phyloP scores from a whole-genome alignment of 371 early-diverging fungal species.

The Coemansia sp. region DNA sequence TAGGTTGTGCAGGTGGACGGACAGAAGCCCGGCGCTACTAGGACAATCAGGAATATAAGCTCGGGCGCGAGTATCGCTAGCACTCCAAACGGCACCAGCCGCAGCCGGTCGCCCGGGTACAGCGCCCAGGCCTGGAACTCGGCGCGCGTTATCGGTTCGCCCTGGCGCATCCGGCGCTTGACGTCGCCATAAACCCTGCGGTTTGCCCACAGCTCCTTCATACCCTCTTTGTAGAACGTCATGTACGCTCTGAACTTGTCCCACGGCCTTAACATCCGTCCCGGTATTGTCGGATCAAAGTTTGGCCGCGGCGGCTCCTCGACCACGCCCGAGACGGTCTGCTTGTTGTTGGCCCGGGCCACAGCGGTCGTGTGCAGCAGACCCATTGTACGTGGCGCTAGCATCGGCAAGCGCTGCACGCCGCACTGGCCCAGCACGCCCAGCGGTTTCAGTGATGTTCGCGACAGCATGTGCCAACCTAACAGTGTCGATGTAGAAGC shows the following conservation, averaged over 20 bases:
- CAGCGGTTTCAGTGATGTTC: no score
- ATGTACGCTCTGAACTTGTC: constrained; percentile 33
- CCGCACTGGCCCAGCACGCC: no score
- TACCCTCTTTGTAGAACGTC: constrained; percentile 40
- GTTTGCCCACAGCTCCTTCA: constrained; percentile 34
- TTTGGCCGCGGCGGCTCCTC: constrained; percentile 1
- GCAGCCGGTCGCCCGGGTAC: constrained; percentile 25
- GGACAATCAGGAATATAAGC: constrained; percentile 29
- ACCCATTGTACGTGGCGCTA: no score
- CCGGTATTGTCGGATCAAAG: constrained; percentile 45
- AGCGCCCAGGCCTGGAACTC: constrained; percentile 35
- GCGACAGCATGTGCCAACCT: no score
- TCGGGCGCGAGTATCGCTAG: constrained; percentile 30
- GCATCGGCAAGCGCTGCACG: no score
- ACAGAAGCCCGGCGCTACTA: constrained; percentile 32
- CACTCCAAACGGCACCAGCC: constrained; percentile 41
- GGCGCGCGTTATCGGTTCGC: constrained; percentile 14
- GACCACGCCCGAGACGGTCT: not conserved
- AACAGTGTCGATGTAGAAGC: no score
- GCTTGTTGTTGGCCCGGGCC: not conserved
- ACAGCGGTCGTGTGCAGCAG: constrained; percentile 5
- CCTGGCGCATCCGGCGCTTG: constrained; percentile 3
- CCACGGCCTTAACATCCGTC: constrained; percentile 19
- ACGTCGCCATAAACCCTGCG: constrained; percentile 2
- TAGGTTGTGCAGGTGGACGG: constrained; percentile 42